Percentiles rank a stretch among this genome's conserved stretches.
phyloP scores from a whole-genome alignment of 2,329 filamentous ascomycete genomes.

The Amauroascus verrucosus region DNA sequence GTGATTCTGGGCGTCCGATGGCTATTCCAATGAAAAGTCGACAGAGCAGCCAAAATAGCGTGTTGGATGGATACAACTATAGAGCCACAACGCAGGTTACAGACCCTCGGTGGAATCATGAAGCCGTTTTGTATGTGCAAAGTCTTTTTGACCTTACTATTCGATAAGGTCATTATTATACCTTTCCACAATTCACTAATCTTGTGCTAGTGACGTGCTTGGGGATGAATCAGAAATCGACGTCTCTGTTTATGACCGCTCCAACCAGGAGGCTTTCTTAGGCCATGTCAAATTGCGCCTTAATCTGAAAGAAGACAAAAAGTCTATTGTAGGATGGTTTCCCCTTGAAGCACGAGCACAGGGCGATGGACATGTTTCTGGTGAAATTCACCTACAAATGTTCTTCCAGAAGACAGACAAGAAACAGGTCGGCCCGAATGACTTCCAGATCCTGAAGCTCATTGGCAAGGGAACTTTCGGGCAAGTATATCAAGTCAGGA shows the following conservation, averaged over 20 bases:
- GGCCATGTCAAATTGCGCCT: constrained; percentile 79
- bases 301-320: constrained; percentile 56
- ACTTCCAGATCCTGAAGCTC: constrained; percentile 90
- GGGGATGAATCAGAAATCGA: constrained; percentile 83
- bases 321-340: constrained; percentile 75
- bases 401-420: constrained; percentile 78
- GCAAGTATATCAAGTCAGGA: constrained; percentile 95
- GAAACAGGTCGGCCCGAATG: constrained; percentile 84
- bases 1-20: constrained; percentile 75
- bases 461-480: constrained; percentile 98
- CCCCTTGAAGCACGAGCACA: constrained; percentile 67
- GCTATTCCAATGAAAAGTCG: constrained; percentile 94
- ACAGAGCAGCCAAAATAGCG: constrained; percentile 90
- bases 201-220: constrained; percentile 65
- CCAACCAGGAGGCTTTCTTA: constrained; percentile 77
- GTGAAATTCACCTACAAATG: constrained; percentile 81
- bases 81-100: constrained; percentile 56
- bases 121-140: constrained; percentile 69
- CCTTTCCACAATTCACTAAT: constrained; percentile 23
- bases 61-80: constrained; percentile 53
- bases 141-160: neutral
- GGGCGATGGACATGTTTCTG: constrained; percentile 64
- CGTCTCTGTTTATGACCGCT: constrained; percentile 84
- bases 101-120: constrained; percentile 89
- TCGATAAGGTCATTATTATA: neutral